These are phyloP conservation scores for Fraxinus quadrangulata DNA, from an alignment of 257 asterid species.

Conservation along the genomic window DNA sequence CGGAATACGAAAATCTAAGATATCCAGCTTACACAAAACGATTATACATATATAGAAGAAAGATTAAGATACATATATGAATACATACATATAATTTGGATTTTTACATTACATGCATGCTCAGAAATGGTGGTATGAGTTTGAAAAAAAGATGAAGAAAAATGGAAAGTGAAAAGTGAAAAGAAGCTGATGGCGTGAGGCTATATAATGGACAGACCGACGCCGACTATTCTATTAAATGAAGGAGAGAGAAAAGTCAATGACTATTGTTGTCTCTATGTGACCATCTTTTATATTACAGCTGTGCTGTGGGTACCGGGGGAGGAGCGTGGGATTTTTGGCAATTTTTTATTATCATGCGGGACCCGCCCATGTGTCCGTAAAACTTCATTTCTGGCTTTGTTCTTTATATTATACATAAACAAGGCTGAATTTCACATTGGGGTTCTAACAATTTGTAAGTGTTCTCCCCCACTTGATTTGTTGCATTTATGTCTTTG, in stretches of 20 bases:
- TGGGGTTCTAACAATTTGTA: too few relatives aligned
- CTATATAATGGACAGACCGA: neutral
- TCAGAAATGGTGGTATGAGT: neutral
- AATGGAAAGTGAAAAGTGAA: neutral
- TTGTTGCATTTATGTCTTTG: too few relatives aligned
- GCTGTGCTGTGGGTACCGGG: too few relatives aligned
- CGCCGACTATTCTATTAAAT: neutral
- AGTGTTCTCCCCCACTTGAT: too few relatives aligned
- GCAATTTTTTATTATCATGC: too few relatives aligned
- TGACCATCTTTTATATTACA: too few relatives aligned
- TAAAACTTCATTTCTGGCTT: too few relatives aligned
- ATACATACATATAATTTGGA: too few relatives aligned
- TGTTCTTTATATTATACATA: too few relatives aligned
- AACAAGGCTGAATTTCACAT: too few relatives aligned
- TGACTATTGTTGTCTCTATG: neutral
- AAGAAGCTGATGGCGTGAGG: neutral
- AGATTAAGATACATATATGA: neutral
- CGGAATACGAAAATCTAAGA: conserved; percentile 39
- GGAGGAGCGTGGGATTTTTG: too few relatives aligned
- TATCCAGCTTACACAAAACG: conserved; percentile 44
- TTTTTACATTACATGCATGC: neutral
- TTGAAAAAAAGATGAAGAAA: neutral
- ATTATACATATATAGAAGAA: neutral
- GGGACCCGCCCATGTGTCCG: too few relatives aligned
- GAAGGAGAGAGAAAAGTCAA: neutral